A percentile compares a stretch with the other conserved stretches of the same genome.
phyloP scores from a whole-genome alignment of 805 yeast genomes.

The Martiniozyma abietophila region DNA sequence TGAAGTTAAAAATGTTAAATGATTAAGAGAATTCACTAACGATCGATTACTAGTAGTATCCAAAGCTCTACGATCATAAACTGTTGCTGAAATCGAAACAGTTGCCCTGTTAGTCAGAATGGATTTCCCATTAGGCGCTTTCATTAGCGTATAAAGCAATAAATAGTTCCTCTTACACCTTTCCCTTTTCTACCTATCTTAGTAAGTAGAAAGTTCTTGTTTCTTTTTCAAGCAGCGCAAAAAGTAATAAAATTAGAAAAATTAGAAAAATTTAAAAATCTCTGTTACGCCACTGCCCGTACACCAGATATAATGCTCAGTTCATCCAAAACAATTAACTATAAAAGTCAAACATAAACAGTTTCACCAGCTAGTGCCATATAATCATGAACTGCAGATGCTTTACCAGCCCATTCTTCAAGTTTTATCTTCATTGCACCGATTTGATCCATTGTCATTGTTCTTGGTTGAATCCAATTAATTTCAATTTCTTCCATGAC shows the following conservation, averaged over 20 bases:
- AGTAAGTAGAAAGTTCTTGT: too few species aligned
- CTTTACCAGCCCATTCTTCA: slow-evolving; percentile 70
- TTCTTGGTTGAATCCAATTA: slow-evolving; percentile 94
- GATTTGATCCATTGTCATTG: slow-evolving; percentile 76
- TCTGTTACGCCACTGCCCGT: too few species aligned
- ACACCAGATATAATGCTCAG: too few species aligned
- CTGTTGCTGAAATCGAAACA: slow-evolving; percentile 78
- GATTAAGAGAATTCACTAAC: slow-evolving; percentile 82
- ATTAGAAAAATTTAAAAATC: too few species aligned
- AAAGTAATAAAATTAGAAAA: too few species aligned
- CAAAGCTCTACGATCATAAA: slow-evolving; percentile 86
- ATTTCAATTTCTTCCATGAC: slow-evolving; percentile 68
- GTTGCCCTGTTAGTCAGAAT: slow-evolving; percentile 79
- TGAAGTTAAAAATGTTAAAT: slow-evolving; percentile 77
- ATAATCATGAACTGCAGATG: slow-evolving; percentile 51
- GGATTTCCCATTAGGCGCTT: slow-evolving; percentile 81
- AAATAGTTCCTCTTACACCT: too few species aligned
- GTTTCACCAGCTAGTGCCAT: slow-evolving; percentile 54
- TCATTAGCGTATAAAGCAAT: too few species aligned
- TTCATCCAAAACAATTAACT: too few species aligned
- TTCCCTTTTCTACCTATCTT: too few species aligned
- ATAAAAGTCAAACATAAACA: slow-evolving; percentile 62
- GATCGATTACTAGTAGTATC: slow-evolving; percentile 89
- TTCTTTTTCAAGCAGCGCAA: too few species aligned
- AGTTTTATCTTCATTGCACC: slow-evolving; percentile 65